A percentile compares a stretch with the other conserved stretches of the same genome.
These are phyloP conservation scores for Peronospora farinosa DNA, from an alignment of 352 stramenopile genomes.

Conservation along the genomic window DNA sequence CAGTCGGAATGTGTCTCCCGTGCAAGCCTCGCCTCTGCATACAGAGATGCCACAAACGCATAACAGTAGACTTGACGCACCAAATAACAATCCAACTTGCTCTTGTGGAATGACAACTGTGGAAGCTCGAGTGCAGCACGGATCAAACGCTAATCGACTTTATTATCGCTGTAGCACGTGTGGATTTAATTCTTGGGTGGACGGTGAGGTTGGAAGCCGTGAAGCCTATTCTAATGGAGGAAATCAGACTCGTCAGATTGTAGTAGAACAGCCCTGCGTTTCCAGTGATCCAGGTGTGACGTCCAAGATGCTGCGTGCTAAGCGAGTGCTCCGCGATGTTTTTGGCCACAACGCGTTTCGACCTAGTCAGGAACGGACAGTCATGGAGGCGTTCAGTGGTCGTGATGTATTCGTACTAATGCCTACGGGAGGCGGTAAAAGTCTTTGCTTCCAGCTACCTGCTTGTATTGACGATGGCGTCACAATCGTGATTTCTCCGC, in stretches of 20 bases:
- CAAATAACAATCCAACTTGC: conserved; percentile 32
- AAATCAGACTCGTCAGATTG: conserved; percentile 9
- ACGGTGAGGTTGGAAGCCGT: conserved; percentile 20
- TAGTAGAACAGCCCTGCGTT: conserved; percentile 31
- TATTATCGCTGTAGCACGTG: conserved; percentile 73
- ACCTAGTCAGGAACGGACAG: conserved; percentile 91
- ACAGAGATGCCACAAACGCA: conserved; percentile 7
- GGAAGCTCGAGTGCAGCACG: conserved; percentile 57
- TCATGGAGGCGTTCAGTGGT: conserved; percentile 88
- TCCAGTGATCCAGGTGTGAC: conserved; percentile 46
- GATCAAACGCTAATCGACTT: conserved; percentile 49
- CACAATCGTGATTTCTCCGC: conserved; percentile 96
- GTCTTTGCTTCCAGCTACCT: conserved; percentile 95
- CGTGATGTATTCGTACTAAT: conserved; percentile 98
- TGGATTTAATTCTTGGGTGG: conserved; percentile 70
- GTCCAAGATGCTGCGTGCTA: conserved; percentile 64
- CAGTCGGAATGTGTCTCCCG: conserved; percentile 16
- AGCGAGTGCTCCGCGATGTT: conserved; percentile 72
- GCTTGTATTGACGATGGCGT: conserved; percentile 88
- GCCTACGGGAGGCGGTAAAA: conserved; percentile 98
- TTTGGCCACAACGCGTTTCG: conserved; percentile 96
- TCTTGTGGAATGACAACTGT: conserved; percentile 58
- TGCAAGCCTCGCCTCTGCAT: conserved; percentile 7
- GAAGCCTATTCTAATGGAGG: conserved; percentile 6
- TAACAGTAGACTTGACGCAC: conserved; percentile 6